phyloP scores from a whole-genome alignment of 768 basidiomycete species.

The Royoungia palumana region DNA sequence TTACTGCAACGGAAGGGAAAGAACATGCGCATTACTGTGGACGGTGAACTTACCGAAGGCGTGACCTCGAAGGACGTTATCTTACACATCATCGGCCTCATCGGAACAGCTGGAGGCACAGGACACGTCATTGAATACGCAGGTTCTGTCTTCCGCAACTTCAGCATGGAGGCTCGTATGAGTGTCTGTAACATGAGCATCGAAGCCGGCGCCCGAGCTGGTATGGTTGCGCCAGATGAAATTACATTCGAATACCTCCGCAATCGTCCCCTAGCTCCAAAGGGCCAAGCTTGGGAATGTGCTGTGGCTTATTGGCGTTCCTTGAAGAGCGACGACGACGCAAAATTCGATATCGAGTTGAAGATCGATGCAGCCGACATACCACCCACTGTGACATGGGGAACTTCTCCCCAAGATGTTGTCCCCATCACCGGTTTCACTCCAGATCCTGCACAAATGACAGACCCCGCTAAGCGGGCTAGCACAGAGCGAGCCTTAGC shows the following conservation, averaged over 20 bases:
- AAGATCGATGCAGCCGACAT: slow-evolving; percentile 81
- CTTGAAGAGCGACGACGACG: slow-evolving; percentile 74
- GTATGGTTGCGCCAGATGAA: slow-evolving; percentile 90
- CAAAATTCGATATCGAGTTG: slow-evolving; percentile 81
- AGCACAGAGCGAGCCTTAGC: slow-evolving; percentile 72
- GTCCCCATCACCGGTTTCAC: slow-evolving; percentile 78
- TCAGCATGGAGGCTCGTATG: slow-evolving; percentile 91
- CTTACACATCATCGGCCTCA: slow-evolving; percentile 84
- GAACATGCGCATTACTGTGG: slow-evolving; percentile 90
- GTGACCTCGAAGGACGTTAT: slow-evolving; percentile 90
- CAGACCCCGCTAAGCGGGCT: slow-evolving; percentile 60
- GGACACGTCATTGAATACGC: slow-evolving; percentile 91
- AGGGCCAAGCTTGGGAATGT: slow-evolving; percentile 80
- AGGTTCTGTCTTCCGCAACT: slow-evolving; percentile 79
- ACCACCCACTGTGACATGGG: slow-evolving; percentile 89
- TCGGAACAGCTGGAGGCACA: slow-evolving; percentile 92
- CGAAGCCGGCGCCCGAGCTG: slow-evolving; percentile 88
- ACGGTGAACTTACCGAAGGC: slow-evolving; percentile 76
- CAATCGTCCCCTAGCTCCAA: slow-evolving; percentile 76
- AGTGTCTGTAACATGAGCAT: slow-evolving; percentile 95
- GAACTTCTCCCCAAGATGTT: slow-evolving; percentile 88
- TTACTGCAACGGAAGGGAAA: slow-evolving; percentile 83
- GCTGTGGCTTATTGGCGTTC: slow-evolving; percentile 86
- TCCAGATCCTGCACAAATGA: slow-evolving; percentile 67
- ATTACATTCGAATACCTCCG: slow-evolving; percentile 82